phyloP scores from a whole-genome alignment of 2,329 filamentous ascomycete genomes.

The Alternaria tenuissima region DNA sequence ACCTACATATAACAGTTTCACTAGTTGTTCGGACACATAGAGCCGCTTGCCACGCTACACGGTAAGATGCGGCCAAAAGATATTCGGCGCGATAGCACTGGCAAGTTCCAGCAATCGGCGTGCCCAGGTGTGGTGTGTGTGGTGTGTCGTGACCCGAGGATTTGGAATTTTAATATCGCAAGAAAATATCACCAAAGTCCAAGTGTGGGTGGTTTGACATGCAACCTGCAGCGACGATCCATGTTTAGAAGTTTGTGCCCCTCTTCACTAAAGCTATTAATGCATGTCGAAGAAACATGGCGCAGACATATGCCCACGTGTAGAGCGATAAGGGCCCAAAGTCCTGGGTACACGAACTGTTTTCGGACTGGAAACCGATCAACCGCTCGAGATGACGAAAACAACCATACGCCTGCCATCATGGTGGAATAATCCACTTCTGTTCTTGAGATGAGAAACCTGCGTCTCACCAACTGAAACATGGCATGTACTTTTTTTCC shows the following conservation, averaged over 20 bases:
- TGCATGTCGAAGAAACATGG: conserved; percentile 1
- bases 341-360: background rate
- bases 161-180: background rate
- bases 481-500: conserved; percentile 6
- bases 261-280: background rate
- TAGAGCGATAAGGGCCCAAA: background rate
- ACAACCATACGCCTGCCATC: background rate
- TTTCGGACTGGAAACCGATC: background rate
- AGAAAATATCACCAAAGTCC: background rate
- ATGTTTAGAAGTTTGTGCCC: background rate
- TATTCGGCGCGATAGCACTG: background rate
- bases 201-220: background rate
- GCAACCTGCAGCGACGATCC: conserved; percentile 1
- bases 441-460: background rate
- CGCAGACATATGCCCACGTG: conserved; percentile 1
- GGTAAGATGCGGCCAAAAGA: background rate
- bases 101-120: background rate
- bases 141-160: background rate
- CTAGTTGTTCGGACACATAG: background rate
- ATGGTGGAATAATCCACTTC: background rate
- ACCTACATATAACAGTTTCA: background rate
- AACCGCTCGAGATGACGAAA: background rate
- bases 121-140: background rate
- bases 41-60: background rate
- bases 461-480: background rate